Conservation (phyloP, 2,329 filamentous ascomycete species). For the Penicillium aurantiogriseum region DNA sequence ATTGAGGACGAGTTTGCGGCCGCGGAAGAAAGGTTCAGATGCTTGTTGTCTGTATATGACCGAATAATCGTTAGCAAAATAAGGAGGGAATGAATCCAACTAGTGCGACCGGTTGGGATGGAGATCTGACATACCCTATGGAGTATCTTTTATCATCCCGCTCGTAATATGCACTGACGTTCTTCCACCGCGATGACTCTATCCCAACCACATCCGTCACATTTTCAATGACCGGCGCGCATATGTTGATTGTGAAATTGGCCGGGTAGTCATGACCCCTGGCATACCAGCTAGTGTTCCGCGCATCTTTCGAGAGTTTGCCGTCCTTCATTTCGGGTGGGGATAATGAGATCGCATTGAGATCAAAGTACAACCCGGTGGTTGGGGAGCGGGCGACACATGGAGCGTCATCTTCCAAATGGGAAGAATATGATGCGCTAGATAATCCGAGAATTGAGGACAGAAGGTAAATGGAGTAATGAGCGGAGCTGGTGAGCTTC, state of each 20-base stretch:
- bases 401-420: constrained; percentile 49
- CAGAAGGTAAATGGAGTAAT: constrained; percentile 35
- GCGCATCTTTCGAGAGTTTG: constrained; percentile 37
- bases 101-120: neutral
- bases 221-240: constrained; percentile 49
- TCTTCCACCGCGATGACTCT: constrained; percentile 41
- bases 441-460: constrained; percentile 31
- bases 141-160: constrained; percentile 45
- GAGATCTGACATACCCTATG: constrained; percentile 40
- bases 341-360: constrained; percentile 56
- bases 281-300: constrained; percentile 49
- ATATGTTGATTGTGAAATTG: constrained; percentile 54
- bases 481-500: constrained; percentile 34
- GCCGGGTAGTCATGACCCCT: constrained; percentile 51
- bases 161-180: constrained; percentile 52
- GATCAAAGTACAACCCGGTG: constrained; percentile 63
- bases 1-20: constrained; percentile 67
- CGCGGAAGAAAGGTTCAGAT: constrained; percentile 48
- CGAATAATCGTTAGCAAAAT: constrained; percentile 4
- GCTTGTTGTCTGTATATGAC: constrained; percentile 41
- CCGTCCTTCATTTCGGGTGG: constrained; percentile 46
- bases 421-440: constrained; percentile 36
- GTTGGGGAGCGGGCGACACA: constrained; percentile 63
- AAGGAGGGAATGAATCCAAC: neutral
- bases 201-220: constrained; percentile 49